Conservation (phyloP, 371 early-diverging fungal genomes). For the Haplosporangium sp. region DNA sequence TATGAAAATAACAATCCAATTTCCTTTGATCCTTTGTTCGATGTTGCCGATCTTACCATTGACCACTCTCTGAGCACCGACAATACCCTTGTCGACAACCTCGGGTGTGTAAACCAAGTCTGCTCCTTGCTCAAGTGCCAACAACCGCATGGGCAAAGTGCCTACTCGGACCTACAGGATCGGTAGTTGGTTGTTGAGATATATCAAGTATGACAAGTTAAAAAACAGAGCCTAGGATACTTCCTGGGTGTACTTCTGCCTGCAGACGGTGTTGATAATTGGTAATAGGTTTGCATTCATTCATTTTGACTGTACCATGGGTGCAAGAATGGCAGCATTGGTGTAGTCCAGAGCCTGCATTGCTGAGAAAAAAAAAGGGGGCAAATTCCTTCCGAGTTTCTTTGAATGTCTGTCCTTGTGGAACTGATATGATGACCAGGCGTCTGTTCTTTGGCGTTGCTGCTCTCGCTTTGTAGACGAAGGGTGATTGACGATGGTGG, state of each 20-base stretch:
- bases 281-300: neutral
- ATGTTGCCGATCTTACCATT: conserved; percentile 63
- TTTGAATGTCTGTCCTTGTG: too few species aligned
- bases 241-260: too few species aligned
- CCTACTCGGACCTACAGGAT: conserved; percentile 80
- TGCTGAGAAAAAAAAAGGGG: conserved; percentile 4
- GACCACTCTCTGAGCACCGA: conserved; percentile 79
- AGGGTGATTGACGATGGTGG: too few species aligned
- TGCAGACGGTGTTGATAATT: neutral
- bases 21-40: neutral
- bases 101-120: conserved; percentile 95
- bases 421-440: too few species aligned
- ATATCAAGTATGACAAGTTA: neutral
- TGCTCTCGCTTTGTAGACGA: too few species aligned
- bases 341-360: conserved; percentile 56
- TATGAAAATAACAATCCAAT: neutral
- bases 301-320: conserved; percentile 74
- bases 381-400: neutral
- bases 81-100: conserved; percentile 88
- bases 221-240: neutral
- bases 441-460: too few species aligned
- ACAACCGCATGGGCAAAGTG: conserved; percentile 87
- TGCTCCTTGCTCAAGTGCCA: conserved; percentile 90
- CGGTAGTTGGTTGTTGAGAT: too few species aligned
- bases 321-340: conserved; percentile 84